These are phyloP conservation scores for Rubus idaeus DNA, from an alignment of 306 rosid genomes.

Conservation along the genomic window DNA sequence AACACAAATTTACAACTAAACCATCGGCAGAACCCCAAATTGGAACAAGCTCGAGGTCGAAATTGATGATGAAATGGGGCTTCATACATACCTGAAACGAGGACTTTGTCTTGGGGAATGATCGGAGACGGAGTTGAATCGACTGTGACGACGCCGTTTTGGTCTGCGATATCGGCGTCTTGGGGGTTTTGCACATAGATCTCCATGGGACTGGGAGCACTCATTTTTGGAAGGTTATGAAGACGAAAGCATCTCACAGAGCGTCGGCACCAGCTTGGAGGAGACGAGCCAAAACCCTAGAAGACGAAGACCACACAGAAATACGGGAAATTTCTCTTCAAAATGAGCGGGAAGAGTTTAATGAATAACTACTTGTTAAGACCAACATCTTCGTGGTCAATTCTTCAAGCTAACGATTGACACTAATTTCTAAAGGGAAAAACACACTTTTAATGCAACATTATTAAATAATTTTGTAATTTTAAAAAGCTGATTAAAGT, in stretches of 20 bases:
- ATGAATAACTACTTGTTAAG: neutral
- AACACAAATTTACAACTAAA: constrained; percentile 3
- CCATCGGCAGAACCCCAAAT: neutral
- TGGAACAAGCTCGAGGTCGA: constrained; percentile 11
- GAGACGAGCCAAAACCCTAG: constrained; percentile 28
- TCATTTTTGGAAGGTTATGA: constrained; percentile 39
- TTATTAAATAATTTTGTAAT: no score
- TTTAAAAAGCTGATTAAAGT: no score
- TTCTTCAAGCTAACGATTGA: neutral
- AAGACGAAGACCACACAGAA: neutral
- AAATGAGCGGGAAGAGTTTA: constrained; percentile 59
- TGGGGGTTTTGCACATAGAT: constrained; percentile 41
- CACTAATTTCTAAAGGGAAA: no score
- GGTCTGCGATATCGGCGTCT: constrained; percentile 29
- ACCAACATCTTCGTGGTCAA: neutral
- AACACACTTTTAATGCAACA: no score
- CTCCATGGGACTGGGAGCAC: constrained; percentile 81
- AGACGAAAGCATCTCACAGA: constrained; percentile 17
- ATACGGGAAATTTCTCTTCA: constrained; percentile 8
- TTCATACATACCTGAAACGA: constrained; percentile 59
- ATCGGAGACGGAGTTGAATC: constrained; percentile 35
- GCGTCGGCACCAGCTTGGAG: neutral
- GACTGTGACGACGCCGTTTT: constrained; percentile 37
- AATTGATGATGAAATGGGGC: constrained; percentile 2
- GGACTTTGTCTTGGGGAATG: constrained; percentile 49